Evolutionary conservation across 805 yeast genomes (phyloP).

Genomic region (Hanseniaspora mollemarum): DNA sequence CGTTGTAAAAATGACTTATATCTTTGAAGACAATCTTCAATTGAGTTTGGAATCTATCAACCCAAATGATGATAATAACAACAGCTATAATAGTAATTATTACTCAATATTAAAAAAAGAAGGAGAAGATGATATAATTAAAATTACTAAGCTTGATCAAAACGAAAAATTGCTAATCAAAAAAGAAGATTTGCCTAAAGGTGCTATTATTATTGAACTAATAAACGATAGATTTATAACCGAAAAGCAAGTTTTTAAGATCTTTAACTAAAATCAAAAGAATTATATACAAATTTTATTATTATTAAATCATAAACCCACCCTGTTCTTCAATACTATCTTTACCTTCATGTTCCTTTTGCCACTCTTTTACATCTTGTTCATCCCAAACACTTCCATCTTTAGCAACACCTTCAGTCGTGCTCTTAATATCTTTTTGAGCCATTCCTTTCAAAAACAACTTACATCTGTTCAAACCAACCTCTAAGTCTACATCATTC

Average conservation of each 20-base stretch:
- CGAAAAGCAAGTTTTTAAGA: slow-evolving; percentile 5
- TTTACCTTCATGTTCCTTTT: slow-evolving; percentile 3
- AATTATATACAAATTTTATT: background rate
- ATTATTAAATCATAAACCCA: slow-evolving; percentile 3
- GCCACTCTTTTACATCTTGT: slow-evolving; percentile 5
- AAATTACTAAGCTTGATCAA: background rate
- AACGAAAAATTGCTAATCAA: background rate
- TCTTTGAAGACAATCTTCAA: slow-evolving; percentile 11
- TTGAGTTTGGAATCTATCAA: background rate
- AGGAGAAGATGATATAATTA: slow-evolving; percentile 2
- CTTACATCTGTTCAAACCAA: slow-evolving; percentile 92
- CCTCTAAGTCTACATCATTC: slow-evolving; percentile 85
- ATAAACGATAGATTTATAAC: slow-evolving; percentile 12
- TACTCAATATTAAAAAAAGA: slow-evolving; percentile 1
- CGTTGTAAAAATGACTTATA: slow-evolving; percentile 34
- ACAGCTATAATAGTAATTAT: slow-evolving; percentile 1
- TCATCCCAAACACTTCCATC: slow-evolving; percentile 16
- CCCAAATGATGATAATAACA: background rate
- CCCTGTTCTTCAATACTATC: background rate
- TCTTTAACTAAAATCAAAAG: background rate
- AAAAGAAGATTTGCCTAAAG: background rate
- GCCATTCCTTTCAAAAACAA: slow-evolving; percentile 87
- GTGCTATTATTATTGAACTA: slow-evolving; percentile 1
- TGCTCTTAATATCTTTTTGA: slow-evolving; percentile 37
- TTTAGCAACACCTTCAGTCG: slow-evolving; percentile 12